Percentiles rank a stretch among this genome's conserved stretches.
phyloP scores from a whole-genome alignment of 2,329 filamentous ascomycete genomes.

The Exophiala oligosperma region DNA sequence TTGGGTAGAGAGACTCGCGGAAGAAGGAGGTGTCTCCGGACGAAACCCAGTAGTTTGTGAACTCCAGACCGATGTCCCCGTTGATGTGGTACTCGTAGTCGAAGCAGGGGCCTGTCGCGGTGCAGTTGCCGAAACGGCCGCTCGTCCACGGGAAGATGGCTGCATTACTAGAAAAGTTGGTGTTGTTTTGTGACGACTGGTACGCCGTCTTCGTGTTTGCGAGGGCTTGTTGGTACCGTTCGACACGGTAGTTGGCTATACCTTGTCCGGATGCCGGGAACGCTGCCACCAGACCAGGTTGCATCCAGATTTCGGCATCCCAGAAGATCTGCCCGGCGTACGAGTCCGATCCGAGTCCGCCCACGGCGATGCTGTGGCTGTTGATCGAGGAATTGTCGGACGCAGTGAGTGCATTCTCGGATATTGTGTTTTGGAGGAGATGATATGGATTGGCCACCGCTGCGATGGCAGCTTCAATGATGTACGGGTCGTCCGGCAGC shows the following conservation, averaged over 20 bases:
- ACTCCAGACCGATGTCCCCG: slow-evolving; percentile 64
- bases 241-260: slow-evolving; percentile 64
- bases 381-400: slow-evolving; percentile 53
- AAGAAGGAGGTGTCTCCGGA: slow-evolving; percentile 61
- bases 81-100: slow-evolving; percentile 74
- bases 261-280: slow-evolving; percentile 63
- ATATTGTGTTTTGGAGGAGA: slow-evolving; percentile 51
- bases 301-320: slow-evolving; percentile 69
- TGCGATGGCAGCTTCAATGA: slow-evolving; percentile 54
- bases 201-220: slow-evolving; percentile 59
- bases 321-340: slow-evolving; percentile 68
- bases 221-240: slow-evolving; percentile 59
- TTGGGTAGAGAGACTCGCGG: slow-evolving; percentile 57
- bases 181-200: slow-evolving; percentile 60
- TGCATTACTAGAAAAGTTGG: slow-evolving; percentile 56
- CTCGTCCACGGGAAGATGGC: slow-evolving; percentile 70
- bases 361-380: slow-evolving; percentile 66
- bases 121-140: slow-evolving; percentile 68
- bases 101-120: slow-evolving; percentile 62
- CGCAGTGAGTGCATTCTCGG: slow-evolving; percentile 53
- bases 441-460: slow-evolving; percentile 51
- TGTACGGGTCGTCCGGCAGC: slow-evolving; percentile 57
- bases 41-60: slow-evolving; percentile 61
- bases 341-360: slow-evolving; percentile 65
- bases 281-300: slow-evolving; percentile 63